phyloP scores from a whole-genome alignment of 169 alveolate species.

The Plasmodium vivax region DNA sequence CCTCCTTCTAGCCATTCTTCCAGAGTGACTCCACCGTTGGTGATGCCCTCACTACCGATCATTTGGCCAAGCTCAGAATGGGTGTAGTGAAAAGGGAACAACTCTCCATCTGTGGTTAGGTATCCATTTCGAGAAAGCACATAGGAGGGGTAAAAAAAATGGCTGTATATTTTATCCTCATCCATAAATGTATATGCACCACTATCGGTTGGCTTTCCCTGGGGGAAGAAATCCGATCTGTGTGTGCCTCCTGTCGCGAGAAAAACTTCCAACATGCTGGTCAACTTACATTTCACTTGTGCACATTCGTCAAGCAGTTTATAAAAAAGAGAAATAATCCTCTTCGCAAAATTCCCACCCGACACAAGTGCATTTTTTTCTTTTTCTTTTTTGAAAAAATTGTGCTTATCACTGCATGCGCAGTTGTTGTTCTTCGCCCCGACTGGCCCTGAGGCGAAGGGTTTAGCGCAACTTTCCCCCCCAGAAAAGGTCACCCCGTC shows the following conservation, averaged over 20 bases:
- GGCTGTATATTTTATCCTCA: neutral
- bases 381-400: neutral
- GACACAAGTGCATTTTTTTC: neutral
- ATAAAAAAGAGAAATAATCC: neutral
- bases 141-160: neutral
- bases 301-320: neutral
- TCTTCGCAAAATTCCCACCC: neutral
- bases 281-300: neutral
- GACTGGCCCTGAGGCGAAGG: neutral
- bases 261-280: neutral
- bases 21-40: neutral
- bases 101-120: neutral
- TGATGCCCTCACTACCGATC: neutral
- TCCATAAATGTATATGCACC: neutral
- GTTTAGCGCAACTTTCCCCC: neutral
- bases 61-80: neutral
- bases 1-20: neutral
- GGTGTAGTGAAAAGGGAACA: neutral
- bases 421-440: neutral
- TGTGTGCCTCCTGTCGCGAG: neutral
- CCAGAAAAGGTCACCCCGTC: neutral
- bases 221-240: neutral
- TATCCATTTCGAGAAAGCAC: neutral
- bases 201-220: neutral
- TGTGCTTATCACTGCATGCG: neutral